phyloP scores from a whole-genome alignment of 2,329 filamentous ascomycete species.

The Talaromyces marneffei region DNA sequence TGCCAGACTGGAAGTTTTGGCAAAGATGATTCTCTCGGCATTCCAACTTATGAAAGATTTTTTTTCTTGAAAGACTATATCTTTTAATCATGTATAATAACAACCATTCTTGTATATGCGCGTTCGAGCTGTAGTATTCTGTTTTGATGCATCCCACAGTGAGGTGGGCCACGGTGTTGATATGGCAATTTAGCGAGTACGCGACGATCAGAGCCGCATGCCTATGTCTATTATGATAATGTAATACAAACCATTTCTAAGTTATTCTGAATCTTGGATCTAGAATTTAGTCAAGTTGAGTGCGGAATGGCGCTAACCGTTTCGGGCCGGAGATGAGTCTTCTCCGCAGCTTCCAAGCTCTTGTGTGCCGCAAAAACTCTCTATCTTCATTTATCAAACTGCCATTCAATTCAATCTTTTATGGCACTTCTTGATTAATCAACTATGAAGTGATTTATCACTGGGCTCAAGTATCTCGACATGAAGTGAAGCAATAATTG shows the following conservation, averaged over 20 bases:
- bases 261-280: not conserved
- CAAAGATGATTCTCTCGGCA: constrained; percentile 21
- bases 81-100: not conserved
- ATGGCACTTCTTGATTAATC: not conserved
- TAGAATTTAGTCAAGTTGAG: not conserved
- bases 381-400: not conserved
- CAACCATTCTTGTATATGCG: not conserved
- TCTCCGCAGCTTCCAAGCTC: constrained; percentile 10
- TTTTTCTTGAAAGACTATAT: not conserved
- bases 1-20: constrained; percentile 43
- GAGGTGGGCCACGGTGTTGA: constrained; percentile 4
- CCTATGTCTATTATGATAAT: not conserved
- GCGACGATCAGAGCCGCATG: not conserved
- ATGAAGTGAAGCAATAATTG: not conserved
- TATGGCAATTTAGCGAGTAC: constrained; percentile 2
- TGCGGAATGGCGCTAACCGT: constrained; percentile 10
- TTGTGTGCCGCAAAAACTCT: not conserved
- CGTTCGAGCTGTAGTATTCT: not conserved
- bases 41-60: not conserved
- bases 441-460: not conserved
- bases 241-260: not conserved
- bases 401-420: not conserved
- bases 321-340: constrained; percentile 15
- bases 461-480: not conserved
- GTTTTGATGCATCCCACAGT: constrained; percentile 6